Conservation (phyloP, 495 filamentous ascomycete species). For the Jackrogersella minutella region DNA sequence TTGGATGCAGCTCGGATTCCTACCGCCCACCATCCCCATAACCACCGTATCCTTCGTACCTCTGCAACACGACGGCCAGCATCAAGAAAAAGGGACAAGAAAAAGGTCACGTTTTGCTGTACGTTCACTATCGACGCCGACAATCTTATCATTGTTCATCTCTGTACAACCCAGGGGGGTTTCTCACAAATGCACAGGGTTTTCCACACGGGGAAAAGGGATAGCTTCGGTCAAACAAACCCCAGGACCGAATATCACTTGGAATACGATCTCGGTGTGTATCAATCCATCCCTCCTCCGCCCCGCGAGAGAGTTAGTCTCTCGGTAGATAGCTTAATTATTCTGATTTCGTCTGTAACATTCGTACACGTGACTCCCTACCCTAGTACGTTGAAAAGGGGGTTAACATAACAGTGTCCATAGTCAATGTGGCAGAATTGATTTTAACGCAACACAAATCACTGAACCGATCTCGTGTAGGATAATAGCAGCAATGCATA, state of each 20-base stretch:
- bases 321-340: constrained; percentile 24
- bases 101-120: constrained; percentile 7
- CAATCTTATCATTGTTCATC: not conserved
- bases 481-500: too few relatives aligned
- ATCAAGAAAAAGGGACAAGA: not conserved
- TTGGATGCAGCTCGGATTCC: constrained; percentile 26
- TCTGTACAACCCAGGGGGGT: constrained; percentile 10
- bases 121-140: constrained; percentile 10
- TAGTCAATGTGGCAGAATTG: too few relatives aligned
- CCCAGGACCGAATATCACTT: constrained; percentile 1
- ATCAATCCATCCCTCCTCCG: constrained; percentile 29
- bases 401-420: too few relatives aligned
- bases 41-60: constrained; percentile 4
- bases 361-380: not conserved
- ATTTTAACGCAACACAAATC: too few relatives aligned
- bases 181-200: constrained; percentile 38
- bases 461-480: too few relatives aligned
- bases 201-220: not conserved
- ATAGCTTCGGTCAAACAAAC: not conserved
- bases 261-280: constrained; percentile 45
- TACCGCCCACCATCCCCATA: not conserved
- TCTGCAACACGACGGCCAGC: not conserved
- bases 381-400: not conserved
- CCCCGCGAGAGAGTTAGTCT: constrained; percentile 11
- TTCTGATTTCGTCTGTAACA: not conserved